Evolutionary conservation across 148 eudicot genomes (phyloP), one percentile per base, ranked within the genome.

Genomic region (Amaranthus palmeri): DNA sequence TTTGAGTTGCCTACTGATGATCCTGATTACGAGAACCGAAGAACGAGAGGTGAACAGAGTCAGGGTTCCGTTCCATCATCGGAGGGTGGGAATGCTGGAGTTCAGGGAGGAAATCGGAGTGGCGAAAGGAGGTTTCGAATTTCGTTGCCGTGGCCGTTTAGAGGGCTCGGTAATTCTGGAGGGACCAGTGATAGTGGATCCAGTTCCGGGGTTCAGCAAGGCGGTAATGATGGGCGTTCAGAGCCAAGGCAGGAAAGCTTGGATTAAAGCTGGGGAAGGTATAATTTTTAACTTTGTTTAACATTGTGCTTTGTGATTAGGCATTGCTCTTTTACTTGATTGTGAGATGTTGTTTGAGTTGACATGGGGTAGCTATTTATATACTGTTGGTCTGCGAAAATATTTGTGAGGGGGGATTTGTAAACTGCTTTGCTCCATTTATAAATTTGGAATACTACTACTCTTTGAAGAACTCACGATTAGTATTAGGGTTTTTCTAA

Each of bases 1-100:
- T 84, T 60, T 55, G 93, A 91, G 84, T 69, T 91, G 79, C 97
- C 91, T 1, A 88, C 97, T 2, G 96, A 91, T 81, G 96, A 90
- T 67, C 65, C 72, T 17, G 93, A 88, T 12, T 91, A 91, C 77
- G 88, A 88, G 75, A 77, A 60, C 58, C 46, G 84, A 74, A 72
- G 42, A 36, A 10, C 61, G 43, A 15, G 62, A 13, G 56, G 47
- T 3, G 72, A 53, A 9, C 53, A 7, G 42, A 75, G 72, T 40
- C 68, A 36, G 10, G 73, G 70, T 9, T 52, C 60, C 4, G 80
- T 60, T 15, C 54, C 51, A 13, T 52, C 65, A 2, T 61, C 55
- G 14, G 70, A 63, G 2, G 41, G 44, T 54, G 69, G 69, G 40
- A 12, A n/a, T 8, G 76, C 48, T 6, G 49, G 76, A 36, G 46